Evolutionary conservation across 768 basidiomycete genomes (phyloP).

Genomic region (Lactarius sp.): DNA sequence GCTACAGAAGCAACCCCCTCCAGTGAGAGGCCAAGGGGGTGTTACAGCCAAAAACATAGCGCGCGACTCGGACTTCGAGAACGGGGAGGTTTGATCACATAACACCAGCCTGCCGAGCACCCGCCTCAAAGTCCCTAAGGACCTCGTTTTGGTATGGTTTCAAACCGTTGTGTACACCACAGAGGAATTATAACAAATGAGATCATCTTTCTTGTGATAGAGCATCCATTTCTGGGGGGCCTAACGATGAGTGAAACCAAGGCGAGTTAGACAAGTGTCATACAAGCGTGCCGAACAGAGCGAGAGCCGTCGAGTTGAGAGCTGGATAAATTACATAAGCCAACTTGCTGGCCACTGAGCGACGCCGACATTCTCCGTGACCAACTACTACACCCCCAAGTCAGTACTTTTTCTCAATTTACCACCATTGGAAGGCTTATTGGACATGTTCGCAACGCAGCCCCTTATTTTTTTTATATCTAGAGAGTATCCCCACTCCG

Average conservation of each 20-base stretch:
- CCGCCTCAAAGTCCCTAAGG: too few relatives aligned
- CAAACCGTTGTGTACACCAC: too few relatives aligned
- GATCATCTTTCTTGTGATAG: too few relatives aligned
- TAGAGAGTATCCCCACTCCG: constrained; percentile 6
- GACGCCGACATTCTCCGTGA: constrained; percentile 17
- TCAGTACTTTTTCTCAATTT: constrained; percentile 9
- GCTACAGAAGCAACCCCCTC: constrained; percentile 61
- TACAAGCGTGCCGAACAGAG: too few relatives aligned
- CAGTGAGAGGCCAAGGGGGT: constrained; percentile 29
- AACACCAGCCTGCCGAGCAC: neutral
- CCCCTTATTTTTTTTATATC: neutral
- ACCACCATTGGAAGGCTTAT: neutral
- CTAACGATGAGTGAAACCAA: too few relatives aligned
- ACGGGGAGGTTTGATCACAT: neutral
- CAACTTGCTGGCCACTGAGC: constrained; percentile 19
- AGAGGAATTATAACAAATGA: too few relatives aligned
- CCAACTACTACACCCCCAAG: constrained; percentile 9
- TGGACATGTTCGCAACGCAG: neutral
- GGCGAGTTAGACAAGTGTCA: too few relatives aligned
- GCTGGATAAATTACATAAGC: constrained; percentile 20
- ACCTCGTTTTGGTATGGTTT: too few relatives aligned
- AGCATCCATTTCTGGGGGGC: too few relatives aligned
- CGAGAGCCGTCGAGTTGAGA: neutral
- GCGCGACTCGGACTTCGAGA: too few relatives aligned
- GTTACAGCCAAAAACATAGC: constrained; percentile 10